Evolutionary conservation across 768 basidiomycete genomes (phyloP).

Genomic region (Calocybe indica): DNA sequence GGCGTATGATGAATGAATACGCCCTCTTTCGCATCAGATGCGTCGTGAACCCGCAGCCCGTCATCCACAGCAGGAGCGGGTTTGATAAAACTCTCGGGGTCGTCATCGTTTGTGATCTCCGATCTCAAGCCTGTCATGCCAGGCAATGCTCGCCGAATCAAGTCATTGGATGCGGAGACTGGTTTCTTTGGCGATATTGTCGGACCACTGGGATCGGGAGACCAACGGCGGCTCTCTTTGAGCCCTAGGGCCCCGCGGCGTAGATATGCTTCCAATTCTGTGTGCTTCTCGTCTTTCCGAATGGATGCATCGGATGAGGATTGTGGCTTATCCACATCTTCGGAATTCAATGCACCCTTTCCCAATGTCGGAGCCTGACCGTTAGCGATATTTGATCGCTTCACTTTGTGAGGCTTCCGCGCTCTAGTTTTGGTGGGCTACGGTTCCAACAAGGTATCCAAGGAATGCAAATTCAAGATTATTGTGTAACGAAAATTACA

Average conservation of each 20-base stretch:
- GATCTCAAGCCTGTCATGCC: slow-evolving; percentile 21
- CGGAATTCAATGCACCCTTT: too few relatives aligned
- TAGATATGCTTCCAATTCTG: too few relatives aligned
- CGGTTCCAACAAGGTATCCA: slow-evolving; percentile 18
- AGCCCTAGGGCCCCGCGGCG: too few relatives aligned
- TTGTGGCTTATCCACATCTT: too few relatives aligned
- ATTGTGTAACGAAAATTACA: slow-evolving; percentile 31
- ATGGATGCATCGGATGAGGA: too few relatives aligned
- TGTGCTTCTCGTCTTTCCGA: too few relatives aligned
- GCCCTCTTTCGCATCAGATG: slow-evolving; percentile 13
- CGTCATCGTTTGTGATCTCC: background rate
- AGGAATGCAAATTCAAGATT: slow-evolving; percentile 19
- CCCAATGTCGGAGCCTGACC: background rate
- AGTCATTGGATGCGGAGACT: background rate
- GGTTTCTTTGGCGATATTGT: background rate
- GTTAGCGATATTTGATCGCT: slow-evolving; percentile 7
- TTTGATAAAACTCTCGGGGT: background rate
- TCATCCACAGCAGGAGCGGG: background rate
- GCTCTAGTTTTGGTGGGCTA: slow-evolving; percentile 76
- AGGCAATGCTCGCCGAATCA: slow-evolving; percentile 32
- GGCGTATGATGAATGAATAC: slow-evolving; percentile 22
- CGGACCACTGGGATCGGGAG: too few relatives aligned
- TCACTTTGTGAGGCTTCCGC: slow-evolving; percentile 57
- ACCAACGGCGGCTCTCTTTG: too few relatives aligned
- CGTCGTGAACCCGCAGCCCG: too few relatives aligned